Conservation (phyloP, 805 yeast species). For the Saccharomycopsis sp. region DNA sequence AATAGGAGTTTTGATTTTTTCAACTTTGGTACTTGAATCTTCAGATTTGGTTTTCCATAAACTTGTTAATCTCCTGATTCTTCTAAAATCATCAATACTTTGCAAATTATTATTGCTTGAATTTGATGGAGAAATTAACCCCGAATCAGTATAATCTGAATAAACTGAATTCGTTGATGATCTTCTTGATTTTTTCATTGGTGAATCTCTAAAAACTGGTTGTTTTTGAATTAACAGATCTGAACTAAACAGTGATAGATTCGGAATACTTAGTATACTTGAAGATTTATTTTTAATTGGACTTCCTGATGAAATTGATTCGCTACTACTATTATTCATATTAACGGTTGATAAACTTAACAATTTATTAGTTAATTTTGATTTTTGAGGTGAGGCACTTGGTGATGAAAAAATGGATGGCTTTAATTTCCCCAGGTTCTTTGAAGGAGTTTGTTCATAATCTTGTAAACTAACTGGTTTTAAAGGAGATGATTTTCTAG, state of each 20-base stretch:
- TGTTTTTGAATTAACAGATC: constrained; percentile 5
- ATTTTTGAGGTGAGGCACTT: constrained; percentile 11
- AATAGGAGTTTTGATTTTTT: neutral
- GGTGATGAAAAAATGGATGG: constrained; percentile 13
- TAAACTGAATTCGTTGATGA: constrained; percentile 7
- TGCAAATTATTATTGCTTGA: neutral
- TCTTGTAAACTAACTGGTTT: constrained; percentile 4
- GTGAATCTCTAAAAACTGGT: constrained; percentile 9
- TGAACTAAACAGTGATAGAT: constrained; percentile 4
- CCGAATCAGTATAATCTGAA: constrained; percentile 2
- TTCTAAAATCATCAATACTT: constrained; percentile 2
- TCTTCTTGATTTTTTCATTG: constrained; percentile 7
- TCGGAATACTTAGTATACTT: constrained; percentile 7
- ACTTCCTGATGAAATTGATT: neutral
- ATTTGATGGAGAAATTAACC: constrained; percentile 3
- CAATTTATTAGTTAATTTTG: constrained; percentile 12
- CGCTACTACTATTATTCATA: neutral
- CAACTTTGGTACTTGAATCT: neutral
- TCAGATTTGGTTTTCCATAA: neutral
- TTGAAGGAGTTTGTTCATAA: neutral
- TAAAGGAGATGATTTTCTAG: constrained; percentile 13
- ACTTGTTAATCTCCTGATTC: constrained; percentile 3
- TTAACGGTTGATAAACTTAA: neutral
- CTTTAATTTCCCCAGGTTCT: neutral
- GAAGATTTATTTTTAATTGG: neutral